Percentiles rank a stretch among this genome's conserved stretches.
These are phyloP conservation scores for Clarireedia homoeocarpa DNA, from an alignment of 2,329 filamentous ascomycete genomes.

Conservation along the genomic window DNA sequence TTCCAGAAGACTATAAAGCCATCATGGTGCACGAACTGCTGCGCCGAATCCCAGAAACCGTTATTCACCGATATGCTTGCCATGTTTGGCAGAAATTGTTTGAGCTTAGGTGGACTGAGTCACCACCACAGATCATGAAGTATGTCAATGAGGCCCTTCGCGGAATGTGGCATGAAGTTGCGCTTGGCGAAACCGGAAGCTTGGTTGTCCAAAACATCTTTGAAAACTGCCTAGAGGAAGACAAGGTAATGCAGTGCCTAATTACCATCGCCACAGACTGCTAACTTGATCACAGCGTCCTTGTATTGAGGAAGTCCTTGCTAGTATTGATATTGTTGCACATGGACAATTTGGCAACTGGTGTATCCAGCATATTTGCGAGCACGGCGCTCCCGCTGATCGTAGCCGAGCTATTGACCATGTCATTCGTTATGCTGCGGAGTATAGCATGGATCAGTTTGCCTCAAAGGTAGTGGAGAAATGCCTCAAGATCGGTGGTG, in stretches of 20 bases:
- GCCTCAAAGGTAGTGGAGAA: slow-evolving; percentile 99
- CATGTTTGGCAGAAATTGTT: slow-evolving; percentile 99
- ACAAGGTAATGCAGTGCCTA: slow-evolving; percentile 61
- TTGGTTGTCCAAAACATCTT: slow-evolving; percentile 99
- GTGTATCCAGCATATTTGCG: slow-evolving; percentile 99
- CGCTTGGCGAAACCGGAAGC: slow-evolving; percentile 92
- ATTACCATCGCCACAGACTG: not conserved
- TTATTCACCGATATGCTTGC: slow-evolving; percentile 96
- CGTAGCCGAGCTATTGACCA: slow-evolving; percentile 92
- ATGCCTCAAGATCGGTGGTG: slow-evolving; percentile 90
- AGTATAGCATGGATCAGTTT: slow-evolving; percentile 99
- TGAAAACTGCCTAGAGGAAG: slow-evolving; percentile 96
- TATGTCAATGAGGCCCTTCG: slow-evolving; percentile 92
- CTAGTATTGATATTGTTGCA: slow-evolving; percentile 90
- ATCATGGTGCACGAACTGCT: slow-evolving; percentile 98
- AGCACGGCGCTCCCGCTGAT: slow-evolving; percentile 86
- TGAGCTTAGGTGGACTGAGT: slow-evolving; percentile 90
- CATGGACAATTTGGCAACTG: slow-evolving; percentile 98
- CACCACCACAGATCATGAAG: slow-evolving; percentile 96
- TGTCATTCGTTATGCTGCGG: slow-evolving; percentile 84
- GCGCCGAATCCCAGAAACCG: slow-evolving; percentile 90
- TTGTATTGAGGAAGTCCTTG: slow-evolving; percentile 92
- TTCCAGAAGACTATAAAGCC: slow-evolving; percentile 95
- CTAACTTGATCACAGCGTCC: slow-evolving; percentile 58
- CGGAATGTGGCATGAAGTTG: slow-evolving; percentile 99